Evolutionary conservation across 768 basidiomycete species (phyloP).

Genomic region (Dioszegia crocea): DNA sequence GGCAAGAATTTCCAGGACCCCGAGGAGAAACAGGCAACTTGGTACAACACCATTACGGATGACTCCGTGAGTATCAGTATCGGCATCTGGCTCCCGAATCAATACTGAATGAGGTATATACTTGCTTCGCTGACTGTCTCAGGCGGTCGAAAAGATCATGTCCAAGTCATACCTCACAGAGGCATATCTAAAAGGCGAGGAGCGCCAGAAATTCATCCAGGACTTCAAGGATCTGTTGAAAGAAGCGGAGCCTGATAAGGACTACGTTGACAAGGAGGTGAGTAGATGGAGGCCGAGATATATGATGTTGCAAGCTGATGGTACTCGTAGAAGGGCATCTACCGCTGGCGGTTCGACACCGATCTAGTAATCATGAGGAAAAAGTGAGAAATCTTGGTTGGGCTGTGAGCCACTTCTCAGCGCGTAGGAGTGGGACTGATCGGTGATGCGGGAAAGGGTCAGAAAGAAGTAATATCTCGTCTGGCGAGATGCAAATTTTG

Average conservation of each 20-base stretch:
- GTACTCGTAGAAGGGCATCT: constrained; percentile 57
- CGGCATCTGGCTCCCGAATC: too few relatives aligned
- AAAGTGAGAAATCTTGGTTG: too few relatives aligned
- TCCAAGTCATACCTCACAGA: constrained; percentile 81
- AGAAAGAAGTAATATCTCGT: too few relatives aligned
- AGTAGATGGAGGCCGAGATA: constrained; percentile 3
- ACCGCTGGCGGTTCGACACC: constrained; percentile 75
- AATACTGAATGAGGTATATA: too few relatives aligned
- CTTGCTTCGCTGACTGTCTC: neutral
- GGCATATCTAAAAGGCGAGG: constrained; percentile 61
- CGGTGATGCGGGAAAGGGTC: too few relatives aligned
- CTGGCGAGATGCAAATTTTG: too few relatives aligned
- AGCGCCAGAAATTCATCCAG: constrained; percentile 59
- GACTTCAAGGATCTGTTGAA: constrained; percentile 17
- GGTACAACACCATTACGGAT: constrained; percentile 57
- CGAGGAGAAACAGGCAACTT: constrained; percentile 55
- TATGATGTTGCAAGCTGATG: neutral
- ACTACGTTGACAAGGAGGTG: constrained; percentile 68
- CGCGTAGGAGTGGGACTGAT: too few relatives aligned
- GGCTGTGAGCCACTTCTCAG: too few relatives aligned
- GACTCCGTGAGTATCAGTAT: constrained; percentile 52
- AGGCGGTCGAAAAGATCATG: constrained; percentile 60
- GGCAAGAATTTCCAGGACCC: constrained; percentile 59
- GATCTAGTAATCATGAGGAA: constrained; percentile 28
- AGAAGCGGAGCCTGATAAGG: constrained; percentile 51